These are phyloP conservation scores for Pestalotiopsis sp. DNA, from an alignment of 2,329 filamentous ascomycete species.

Conservation along the genomic window DNA sequence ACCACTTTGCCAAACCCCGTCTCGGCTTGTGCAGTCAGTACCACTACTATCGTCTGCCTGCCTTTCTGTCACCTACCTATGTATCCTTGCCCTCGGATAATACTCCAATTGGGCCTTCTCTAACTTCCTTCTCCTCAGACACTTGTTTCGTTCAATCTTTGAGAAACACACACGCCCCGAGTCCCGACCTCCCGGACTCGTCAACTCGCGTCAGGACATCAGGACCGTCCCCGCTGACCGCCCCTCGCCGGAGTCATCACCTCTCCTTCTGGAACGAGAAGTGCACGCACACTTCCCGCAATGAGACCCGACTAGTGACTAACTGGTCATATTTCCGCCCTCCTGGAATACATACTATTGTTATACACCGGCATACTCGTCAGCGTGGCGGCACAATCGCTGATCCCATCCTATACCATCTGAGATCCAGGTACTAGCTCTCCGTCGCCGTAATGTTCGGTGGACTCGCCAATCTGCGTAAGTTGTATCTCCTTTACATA, in stretches of 20 bases:
- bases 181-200: background rate
- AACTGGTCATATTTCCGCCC: background rate
- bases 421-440: background rate
- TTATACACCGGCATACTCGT: background rate
- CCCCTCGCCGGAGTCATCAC: background rate
- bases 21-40: too few relatives aligned
- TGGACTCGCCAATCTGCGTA: constrained; percentile 27
- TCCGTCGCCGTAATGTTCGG: constrained; percentile 25
- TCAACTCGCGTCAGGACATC: background rate
- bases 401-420: background rate
- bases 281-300: background rate
- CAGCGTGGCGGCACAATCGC: background rate
- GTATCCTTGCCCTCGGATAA: background rate
- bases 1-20: too few relatives aligned
- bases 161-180: background rate
- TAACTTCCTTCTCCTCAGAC: background rate
- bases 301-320: background rate
- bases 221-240: background rate
- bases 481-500: constrained; percentile 19
- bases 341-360: too few relatives aligned
- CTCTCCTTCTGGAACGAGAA: background rate
- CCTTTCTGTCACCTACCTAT: background rate
- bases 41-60: too few relatives aligned
- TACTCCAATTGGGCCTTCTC: background rate
- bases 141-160: background rate